Conservation (phyloP, 495 filamentous ascomycete genomes). For the Podospora pseudocomata region DNA sequence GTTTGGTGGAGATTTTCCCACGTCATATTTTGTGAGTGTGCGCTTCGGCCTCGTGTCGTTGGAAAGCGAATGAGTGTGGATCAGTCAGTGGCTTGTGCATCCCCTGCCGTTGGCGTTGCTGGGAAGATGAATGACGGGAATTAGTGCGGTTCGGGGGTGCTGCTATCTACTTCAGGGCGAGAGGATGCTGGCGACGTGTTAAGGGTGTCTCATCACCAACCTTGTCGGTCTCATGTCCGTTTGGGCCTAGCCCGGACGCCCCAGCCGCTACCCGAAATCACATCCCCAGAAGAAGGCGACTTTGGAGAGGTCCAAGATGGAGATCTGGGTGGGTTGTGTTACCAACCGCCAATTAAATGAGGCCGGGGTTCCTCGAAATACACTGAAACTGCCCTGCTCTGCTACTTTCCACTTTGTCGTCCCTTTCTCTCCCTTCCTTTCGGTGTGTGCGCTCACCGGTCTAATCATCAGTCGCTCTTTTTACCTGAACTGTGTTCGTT, state of each 20-base stretch:
- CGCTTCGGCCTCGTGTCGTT: background rate
- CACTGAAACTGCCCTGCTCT: background rate
- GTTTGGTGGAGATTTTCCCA: background rate
- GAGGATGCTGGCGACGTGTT: background rate
- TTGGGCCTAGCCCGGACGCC: constrained; percentile 7
- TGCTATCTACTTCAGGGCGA: background rate
- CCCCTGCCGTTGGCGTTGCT: background rate
- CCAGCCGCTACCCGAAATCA: constrained; percentile 17
- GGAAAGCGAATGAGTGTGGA: background rate
- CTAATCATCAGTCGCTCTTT: background rate
- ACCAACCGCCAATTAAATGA: constrained; percentile 15
- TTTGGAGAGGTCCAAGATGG: constrained; percentile 11
- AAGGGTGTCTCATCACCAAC: background rate
- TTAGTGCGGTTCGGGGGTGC: background rate
- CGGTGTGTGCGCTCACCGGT: background rate
- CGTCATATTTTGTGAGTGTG: background rate
- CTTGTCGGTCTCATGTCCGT: constrained; percentile 15
- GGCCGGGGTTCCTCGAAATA: constrained; percentile 8
- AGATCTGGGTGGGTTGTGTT: background rate
- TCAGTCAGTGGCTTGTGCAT: constrained; percentile 1
- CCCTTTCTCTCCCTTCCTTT: background rate
- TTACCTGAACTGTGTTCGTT: background rate
- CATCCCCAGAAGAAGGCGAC: constrained; percentile 16
- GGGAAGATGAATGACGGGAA: background rate
- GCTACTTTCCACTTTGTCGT: background rate